Evolutionary conservation across 108 stramenopile species (phyloP).

Genomic region (Skeletonema menzelii): DNA sequence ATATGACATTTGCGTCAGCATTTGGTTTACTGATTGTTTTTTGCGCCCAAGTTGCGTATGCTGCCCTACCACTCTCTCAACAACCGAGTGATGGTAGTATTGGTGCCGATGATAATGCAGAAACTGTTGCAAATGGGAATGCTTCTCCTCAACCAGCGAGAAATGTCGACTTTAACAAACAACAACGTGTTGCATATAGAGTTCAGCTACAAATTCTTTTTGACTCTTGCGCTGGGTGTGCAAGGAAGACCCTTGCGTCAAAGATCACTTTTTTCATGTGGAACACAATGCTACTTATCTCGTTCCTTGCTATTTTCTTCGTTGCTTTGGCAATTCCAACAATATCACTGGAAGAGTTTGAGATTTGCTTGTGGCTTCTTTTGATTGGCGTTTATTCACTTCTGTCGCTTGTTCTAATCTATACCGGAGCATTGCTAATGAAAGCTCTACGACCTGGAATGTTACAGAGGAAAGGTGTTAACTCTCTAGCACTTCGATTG

Average conservation of each 20-base stretch:
- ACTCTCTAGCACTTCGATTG: slow-evolving; percentile 28
- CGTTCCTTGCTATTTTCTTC: slow-evolving; percentile 26
- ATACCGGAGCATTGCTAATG: slow-evolving; percentile 26
- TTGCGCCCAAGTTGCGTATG: slow-evolving; percentile 36
- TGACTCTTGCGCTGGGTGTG: slow-evolving; percentile 13
- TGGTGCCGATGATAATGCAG: slow-evolving; percentile 19
- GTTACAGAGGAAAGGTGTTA: slow-evolving; percentile 24
- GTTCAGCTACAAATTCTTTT: neutral
- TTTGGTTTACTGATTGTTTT: slow-evolving; percentile 36
- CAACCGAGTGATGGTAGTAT: slow-evolving; percentile 18
- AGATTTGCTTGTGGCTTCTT: slow-evolving; percentile 36
- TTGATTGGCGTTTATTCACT: slow-evolving; percentile 23
- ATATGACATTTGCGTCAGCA: slow-evolving; percentile 36
- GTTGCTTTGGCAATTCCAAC: slow-evolving; percentile 3
- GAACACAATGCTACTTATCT: slow-evolving; percentile 28
- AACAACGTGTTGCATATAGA: neutral
- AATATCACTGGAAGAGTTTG: slow-evolving; percentile 4
- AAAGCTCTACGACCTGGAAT: slow-evolving; percentile 29
- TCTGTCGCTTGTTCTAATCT: slow-evolving; percentile 21
- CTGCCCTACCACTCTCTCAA: slow-evolving; percentile 38
- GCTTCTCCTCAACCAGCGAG: slow-evolving; percentile 1
- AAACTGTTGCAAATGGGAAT: slow-evolving; percentile 12
- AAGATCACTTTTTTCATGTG: slow-evolving; percentile 32
- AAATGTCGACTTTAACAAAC: slow-evolving; percentile 7
- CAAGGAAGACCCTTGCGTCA: slow-evolving; percentile 31